A percentile compares a stretch with the other conserved stretches of the same genome.
These are phyloP conservation scores for Trichoderma parareesei DNA, from an alignment of 495 filamentous ascomycete species.

Conservation along the genomic window DNA sequence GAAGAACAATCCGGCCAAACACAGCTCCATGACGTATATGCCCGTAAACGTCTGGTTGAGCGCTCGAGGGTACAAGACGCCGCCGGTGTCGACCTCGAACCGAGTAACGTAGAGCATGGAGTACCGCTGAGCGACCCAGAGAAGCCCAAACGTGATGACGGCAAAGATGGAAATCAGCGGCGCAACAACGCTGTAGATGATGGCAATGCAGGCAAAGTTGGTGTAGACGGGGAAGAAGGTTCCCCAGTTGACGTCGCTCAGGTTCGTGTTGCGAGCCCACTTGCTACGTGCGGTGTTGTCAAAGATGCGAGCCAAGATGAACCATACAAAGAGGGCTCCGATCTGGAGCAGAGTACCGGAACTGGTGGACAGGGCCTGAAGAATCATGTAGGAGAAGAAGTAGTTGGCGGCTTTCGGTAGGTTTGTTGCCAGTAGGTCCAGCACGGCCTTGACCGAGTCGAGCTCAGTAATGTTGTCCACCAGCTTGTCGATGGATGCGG, in stretches of 20 bases:
- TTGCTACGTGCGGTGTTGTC: conserved; percentile 87
- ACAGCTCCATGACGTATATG: conserved; percentile 90
- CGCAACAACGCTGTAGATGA: conserved; percentile 86
- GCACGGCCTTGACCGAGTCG: conserved; percentile 40
- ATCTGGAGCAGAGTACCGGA: conserved; percentile 88
- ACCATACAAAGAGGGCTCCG: conserved; percentile 67
- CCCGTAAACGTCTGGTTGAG: conserved; percentile 96
- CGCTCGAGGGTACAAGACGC: conserved; percentile 82
- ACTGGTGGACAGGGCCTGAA: conserved; percentile 84
- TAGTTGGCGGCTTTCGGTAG: conserved; percentile 89
- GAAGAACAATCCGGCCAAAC: conserved; percentile 86
- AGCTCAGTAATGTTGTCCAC: conserved; percentile 38
- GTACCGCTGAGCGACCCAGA: conserved; percentile 95
- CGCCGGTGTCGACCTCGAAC: conserved; percentile 85
- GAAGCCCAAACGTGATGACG: conserved; percentile 84
- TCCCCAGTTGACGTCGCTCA: conserved; percentile 80
- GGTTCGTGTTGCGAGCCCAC: conserved; percentile 72
- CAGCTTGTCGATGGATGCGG: conserved; percentile 55
- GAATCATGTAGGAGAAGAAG: conserved; percentile 97
- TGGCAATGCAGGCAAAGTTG: conserved; percentile 84
- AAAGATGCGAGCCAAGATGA: conserved; percentile 64
- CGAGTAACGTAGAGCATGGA: conserved; percentile 94
- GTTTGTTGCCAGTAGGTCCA: conserved; percentile 67
- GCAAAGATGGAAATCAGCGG: conserved; percentile 91
- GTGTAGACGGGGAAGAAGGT: conserved; percentile 94